These are phyloP conservation scores for Auriscalpium vulgare DNA, from an alignment of 768 basidiomycete genomes.

Conservation along the genomic window DNA sequence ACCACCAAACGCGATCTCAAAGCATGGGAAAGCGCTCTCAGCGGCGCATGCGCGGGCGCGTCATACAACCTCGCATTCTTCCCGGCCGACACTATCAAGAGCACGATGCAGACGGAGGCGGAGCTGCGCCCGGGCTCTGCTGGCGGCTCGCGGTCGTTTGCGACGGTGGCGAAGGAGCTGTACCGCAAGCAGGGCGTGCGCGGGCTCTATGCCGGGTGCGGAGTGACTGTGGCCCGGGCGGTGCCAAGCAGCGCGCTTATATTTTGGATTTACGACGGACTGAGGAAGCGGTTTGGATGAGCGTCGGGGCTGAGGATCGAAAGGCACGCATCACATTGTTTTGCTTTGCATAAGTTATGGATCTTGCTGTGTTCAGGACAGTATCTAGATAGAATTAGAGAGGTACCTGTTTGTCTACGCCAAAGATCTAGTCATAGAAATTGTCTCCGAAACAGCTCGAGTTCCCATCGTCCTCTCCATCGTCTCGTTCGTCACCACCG, in stretches of 20 bases:
- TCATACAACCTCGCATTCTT: conserved; percentile 85
- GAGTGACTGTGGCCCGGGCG: conserved; percentile 78
- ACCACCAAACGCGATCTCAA: conserved; percentile 19
- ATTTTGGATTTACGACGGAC: conserved; percentile 84
- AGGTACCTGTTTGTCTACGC: no score
- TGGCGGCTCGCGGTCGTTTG: conserved; percentile 36
- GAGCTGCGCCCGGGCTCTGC: conserved; percentile 57
- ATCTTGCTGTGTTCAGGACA: no score
- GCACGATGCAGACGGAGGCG: conserved; percentile 88
- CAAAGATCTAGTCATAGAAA: no score
- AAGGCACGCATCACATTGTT: no score
- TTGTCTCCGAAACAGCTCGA: no score
- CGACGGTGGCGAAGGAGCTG: conserved; percentile 57
- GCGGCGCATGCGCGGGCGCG: conserved; percentile 82
- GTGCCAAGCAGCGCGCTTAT: conserved; percentile 90
- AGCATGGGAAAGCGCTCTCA: conserved; percentile 76
- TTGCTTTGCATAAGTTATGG: no score
- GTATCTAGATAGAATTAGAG: no score
- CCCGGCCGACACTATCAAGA: conserved; percentile 94
- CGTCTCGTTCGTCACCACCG: no score
- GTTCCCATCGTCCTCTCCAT: no score
- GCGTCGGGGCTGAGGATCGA: no score
- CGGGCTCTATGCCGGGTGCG: conserved; percentile 90
- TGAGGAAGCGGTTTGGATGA: conserved; percentile 46
- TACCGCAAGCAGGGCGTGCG: conserved; percentile 67